Evolutionary conservation across 2,329 filamentous ascomycete species (phyloP).

Genomic region (Colletotrichum falcatum): DNA sequence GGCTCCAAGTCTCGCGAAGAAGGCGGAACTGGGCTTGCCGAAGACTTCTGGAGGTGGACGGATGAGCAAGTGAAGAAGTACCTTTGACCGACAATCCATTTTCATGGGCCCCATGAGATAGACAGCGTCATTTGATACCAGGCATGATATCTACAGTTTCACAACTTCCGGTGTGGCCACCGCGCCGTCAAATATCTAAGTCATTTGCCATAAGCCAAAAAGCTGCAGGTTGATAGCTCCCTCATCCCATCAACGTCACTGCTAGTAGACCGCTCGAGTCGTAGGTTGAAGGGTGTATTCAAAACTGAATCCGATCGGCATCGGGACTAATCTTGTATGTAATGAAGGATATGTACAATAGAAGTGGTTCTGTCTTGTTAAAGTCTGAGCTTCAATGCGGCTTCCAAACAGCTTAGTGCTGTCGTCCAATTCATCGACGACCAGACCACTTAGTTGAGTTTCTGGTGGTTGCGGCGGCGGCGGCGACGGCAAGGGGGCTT

Average conservation of each 20-base stretch:
- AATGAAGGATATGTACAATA: slow-evolving; percentile 36
- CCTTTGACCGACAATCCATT: neutral
- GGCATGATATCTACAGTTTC: too few species aligned
- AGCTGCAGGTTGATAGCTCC: neutral
- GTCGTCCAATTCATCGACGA: neutral
- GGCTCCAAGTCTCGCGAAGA: slow-evolving; percentile 50
- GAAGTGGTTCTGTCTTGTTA: slow-evolving; percentile 12
- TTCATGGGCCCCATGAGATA: neutral
- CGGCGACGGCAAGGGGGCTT: slow-evolving; percentile 39
- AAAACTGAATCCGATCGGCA: slow-evolving; percentile 32
- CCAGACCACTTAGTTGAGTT: slow-evolving; percentile 25
- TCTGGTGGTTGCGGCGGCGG: slow-evolving; percentile 32
- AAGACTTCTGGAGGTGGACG: slow-evolving; percentile 57
- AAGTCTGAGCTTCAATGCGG: neutral
- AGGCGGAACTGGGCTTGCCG: slow-evolving; percentile 52
- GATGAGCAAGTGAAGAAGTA: slow-evolving; percentile 51
- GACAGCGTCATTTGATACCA: slow-evolving; percentile 2
- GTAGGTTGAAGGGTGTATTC: slow-evolving; percentile 33
- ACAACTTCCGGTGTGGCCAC: neutral
- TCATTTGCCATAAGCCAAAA: neutral
- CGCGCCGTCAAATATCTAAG: neutral
- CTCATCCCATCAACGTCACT: neutral
- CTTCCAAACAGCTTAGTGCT: too few species aligned
- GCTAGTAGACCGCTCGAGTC: neutral
- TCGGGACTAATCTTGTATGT: slow-evolving; percentile 27